Conservation (phyloP, 2,329 filamentous ascomycete genomes). For the Fusarium metavorans region DNA sequence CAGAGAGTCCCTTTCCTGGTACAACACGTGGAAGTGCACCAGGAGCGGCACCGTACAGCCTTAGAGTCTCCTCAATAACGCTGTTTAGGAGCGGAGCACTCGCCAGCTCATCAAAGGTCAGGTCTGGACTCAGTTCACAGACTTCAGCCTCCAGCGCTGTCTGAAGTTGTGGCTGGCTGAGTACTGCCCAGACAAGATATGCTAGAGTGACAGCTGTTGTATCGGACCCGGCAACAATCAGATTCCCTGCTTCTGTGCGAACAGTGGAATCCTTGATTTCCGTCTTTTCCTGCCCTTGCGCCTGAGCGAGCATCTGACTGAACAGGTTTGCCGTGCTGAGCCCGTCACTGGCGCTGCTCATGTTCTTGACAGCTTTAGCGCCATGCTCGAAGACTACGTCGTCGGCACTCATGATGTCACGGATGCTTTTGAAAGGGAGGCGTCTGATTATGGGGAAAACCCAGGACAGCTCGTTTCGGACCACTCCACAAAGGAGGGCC, state of each 20-base stretch:
- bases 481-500: neutral
- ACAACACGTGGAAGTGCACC: slow-evolving; percentile 15
- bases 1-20: neutral
- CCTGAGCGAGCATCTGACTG: neutral
- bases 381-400: neutral
- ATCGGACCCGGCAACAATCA: slow-evolving; percentile 25
- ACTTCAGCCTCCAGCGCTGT: slow-evolving; percentile 10
- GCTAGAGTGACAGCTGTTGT: slow-evolving; percentile 25
- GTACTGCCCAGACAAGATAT: slow-evolving; percentile 26
- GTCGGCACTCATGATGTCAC: neutral
- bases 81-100: slow-evolving; percentile 11
- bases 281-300: neutral
- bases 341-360: neutral
- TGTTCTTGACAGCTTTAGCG: neutral
- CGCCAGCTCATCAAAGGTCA: slow-evolving; percentile 2
- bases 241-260: slow-evolving; percentile 5
- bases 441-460: neutral
- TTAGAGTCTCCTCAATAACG: slow-evolving; percentile 23
- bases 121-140: neutral
- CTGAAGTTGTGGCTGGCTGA: slow-evolving; percentile 6
- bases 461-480: neutral
- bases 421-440: neutral
- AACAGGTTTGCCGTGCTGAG: neutral
- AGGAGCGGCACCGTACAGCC: slow-evolving; percentile 30
- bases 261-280: neutral